Conservation (phyloP, 768 basidiomycete species). For the Lentinula sp. region DNA sequence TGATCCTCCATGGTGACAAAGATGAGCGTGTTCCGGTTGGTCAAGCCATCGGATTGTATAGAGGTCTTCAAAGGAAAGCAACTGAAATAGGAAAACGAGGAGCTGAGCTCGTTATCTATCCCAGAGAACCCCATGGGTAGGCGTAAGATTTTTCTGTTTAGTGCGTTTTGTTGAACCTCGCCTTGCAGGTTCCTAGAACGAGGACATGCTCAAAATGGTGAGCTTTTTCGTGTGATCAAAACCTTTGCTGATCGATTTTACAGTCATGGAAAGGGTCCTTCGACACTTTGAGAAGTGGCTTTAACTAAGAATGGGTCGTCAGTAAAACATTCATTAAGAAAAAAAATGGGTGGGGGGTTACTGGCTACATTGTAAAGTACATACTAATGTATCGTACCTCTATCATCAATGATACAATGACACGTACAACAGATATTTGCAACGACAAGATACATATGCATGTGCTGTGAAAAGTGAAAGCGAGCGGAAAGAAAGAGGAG, state of each 20-base stretch:
- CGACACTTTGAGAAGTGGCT: neutral
- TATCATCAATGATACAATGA: neutral
- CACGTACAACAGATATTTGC: neutral
- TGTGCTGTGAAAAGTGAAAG: neutral
- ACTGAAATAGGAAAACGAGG: neutral
- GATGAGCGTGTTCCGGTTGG: constrained; percentile 45
- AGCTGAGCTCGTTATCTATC: neutral
- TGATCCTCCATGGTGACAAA: constrained; percentile 44
- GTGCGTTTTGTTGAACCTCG: neutral
- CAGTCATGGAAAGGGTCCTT: constrained; percentile 1
- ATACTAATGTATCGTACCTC: neutral
- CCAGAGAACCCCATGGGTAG: neutral
- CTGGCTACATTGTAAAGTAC: neutral
- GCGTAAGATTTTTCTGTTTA: neutral
- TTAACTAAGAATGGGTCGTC: neutral
- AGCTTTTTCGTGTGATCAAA: neutral
- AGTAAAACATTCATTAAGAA: neutral
- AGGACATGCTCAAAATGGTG: neutral
- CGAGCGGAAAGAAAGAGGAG: neutral
- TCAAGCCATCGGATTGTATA: constrained; percentile 24
- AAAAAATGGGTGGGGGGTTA: neutral
- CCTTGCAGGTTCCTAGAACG: neutral
- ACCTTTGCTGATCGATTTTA: neutral
- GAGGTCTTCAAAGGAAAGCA: neutral
- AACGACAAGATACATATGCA: neutral